These are phyloP conservation scores for Grosmannia penicillata DNA, from an alignment of 2,329 filamentous ascomycete genomes.

Conservation along the genomic window DNA sequence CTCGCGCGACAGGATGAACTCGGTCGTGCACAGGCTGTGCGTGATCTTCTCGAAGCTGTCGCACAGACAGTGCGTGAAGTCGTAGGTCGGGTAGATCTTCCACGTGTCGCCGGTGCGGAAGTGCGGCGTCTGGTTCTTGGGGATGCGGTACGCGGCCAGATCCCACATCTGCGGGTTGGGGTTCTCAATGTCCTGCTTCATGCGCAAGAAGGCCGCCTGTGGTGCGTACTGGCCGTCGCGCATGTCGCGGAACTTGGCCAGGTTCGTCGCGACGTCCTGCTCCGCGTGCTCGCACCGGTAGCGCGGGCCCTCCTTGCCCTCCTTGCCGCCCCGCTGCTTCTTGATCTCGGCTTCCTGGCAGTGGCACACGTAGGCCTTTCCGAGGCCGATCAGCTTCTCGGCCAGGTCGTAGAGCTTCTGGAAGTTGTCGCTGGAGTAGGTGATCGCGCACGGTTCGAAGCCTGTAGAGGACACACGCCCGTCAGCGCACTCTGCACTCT, in stretches of 20 bases:
- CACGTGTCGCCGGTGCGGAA: conserved; percentile 70
- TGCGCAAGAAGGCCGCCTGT: conserved; percentile 69
- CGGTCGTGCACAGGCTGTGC: conserved; percentile 84
- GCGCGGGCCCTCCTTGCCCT: conserved; percentile 49
- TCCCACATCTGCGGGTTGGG: conserved; percentile 73
- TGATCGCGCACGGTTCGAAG: conserved; percentile 66
- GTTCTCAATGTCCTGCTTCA: conserved; percentile 79
- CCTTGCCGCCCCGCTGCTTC: conserved; percentile 67
- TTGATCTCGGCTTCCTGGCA: conserved; percentile 76
- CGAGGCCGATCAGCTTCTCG: conserved; percentile 64
- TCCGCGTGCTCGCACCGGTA: conserved; percentile 72
- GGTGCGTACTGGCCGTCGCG: conserved; percentile 80
- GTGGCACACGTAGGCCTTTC: conserved; percentile 71
- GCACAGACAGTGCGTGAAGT: conserved; percentile 80
- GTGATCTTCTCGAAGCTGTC: conserved; percentile 89
- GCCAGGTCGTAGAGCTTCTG: conserved; percentile 76
- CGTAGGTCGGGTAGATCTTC: conserved; percentile 92
- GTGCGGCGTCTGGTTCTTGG: conserved; percentile 54
- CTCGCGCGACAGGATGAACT: conserved; percentile 65
- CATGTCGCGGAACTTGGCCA: conserved; percentile 80
- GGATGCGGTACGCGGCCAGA: conserved; percentile 75
- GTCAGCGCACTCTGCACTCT: too few relatives aligned
- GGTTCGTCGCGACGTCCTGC: conserved; percentile 54
- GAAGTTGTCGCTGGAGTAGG: conserved; percentile 85
- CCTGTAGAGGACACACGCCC: conserved; percentile 18